Base-by-base conservation (phyloP, 1,284 basidiomycete species). In the Ganoderma lucidum region DNA sequence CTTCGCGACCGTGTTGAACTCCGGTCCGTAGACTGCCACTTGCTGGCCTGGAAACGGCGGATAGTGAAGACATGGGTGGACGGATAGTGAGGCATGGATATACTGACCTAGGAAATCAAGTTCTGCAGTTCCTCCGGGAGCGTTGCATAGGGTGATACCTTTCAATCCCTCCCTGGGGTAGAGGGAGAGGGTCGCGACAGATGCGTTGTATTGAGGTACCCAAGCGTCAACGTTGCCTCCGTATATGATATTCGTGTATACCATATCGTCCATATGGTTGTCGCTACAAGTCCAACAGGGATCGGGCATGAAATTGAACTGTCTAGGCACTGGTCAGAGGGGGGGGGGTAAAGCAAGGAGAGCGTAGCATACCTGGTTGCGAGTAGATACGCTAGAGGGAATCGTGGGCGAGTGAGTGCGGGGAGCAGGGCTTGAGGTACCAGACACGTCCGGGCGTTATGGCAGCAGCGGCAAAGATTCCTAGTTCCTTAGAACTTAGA, bases 271-370 rank as follows among this genome's bases (percentile, higher is more conserved):
- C 35, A 59, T 32, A 32, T 59, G 37, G 10, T n/a, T 59, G 56
- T 59, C 56, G 19, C 56, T 59, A 9, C 56, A 59, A n/a, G 12
- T 59, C 56, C 56, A 59, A 32, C 56, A 59, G 19, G 6, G 6
- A 39, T 15, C 56, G 17, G 35, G 8, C 56, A 59, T 59, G 35
- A 8, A 8, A 6, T 58, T 37, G 32, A 12, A 17, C 15, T 35
- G 35, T 35, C 35, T 35, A 1, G 0, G 35, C 8, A 8, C 35
- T 35, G 35, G 35, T 35, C 4, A 35, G 35, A 35, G 35, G 1
- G 35, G 35, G 35, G 8, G 3, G 8, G 8, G 8, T 35, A 8
- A 3, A 35, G 8, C 35, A 35, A 35, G 35, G 35, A 55, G 30
- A 12, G 17, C 6, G 30, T 6, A 23, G 30, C 53, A 14, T 32